Evolutionary conservation across 1,139 yeast species (phyloP).

Genomic region (Komagataea norvegica): DNA sequence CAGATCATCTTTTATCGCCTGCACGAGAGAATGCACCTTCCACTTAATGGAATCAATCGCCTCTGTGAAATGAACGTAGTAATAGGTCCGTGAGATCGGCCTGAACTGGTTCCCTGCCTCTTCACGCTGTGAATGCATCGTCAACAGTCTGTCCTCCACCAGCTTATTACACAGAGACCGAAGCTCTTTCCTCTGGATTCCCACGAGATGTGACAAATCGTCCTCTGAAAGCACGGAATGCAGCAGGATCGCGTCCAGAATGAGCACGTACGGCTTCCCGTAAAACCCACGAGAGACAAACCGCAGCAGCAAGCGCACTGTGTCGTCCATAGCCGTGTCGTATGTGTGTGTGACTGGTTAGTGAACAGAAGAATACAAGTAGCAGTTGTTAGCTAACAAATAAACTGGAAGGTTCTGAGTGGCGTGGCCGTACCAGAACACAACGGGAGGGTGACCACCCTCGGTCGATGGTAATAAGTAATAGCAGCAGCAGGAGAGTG

Average conservation of each 20-base stretch:
- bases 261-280: conserved; percentile 74
- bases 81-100: conserved; percentile 71
- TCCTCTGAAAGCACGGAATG: conserved; percentile 95
- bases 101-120: conserved; percentile 65
- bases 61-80: conserved; percentile 83
- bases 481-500: no score
- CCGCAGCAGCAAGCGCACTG: conserved; percentile 22
- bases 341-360: no score
- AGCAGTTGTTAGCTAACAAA: no score
- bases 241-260: conserved; percentile 82
- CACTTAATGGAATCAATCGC: conserved; percentile 95
- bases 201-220: conserved; percentile 73
- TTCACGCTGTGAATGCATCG: conserved; percentile 73
- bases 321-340: conserved; percentile 28
- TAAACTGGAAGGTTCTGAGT: no score
- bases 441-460: no score
- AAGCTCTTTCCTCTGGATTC: conserved; percentile 82
- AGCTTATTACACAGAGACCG: conserved; percentile 77
- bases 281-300: conserved; percentile 86
- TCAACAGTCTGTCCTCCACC: conserved; percentile 74
- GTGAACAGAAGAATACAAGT: no score
- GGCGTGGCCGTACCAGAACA: background rate
- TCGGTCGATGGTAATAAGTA: no score
- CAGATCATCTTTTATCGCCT: conserved; percentile 73
- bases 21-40: conserved; percentile 89